These are phyloP conservation scores for Colletotrichum navitas DNA, from an alignment of 2,329 filamentous ascomycete genomes.

Conservation along the genomic window DNA sequence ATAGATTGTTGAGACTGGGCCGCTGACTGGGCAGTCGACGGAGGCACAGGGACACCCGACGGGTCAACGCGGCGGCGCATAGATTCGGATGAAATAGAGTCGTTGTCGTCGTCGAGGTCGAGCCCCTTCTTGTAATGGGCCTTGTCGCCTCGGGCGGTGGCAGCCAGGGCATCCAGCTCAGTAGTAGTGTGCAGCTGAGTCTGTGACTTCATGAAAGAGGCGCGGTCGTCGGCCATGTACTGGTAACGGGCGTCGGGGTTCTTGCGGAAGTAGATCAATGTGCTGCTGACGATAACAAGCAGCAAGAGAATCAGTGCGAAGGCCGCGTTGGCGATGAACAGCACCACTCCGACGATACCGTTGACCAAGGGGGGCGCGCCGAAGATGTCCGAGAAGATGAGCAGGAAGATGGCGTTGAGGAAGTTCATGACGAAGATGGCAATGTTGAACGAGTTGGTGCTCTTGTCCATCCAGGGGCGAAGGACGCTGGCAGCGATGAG, in stretches of 20 bases:
- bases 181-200: constrained; percentile 82
- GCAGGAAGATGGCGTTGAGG: constrained; percentile 87
- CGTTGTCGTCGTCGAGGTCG: constrained; percentile 58
- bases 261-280: constrained; percentile 84
- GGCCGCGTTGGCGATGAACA: constrained; percentile 88
- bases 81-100: constrained; percentile 56
- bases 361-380: constrained; percentile 85
- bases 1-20: constrained; percentile 45
- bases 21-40: constrained; percentile 43
- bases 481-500: constrained; percentile 84
- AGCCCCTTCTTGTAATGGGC: constrained; percentile 54
- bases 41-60: constrained; percentile 45
- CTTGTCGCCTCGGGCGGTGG: constrained; percentile 87
- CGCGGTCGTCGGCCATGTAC: constrained; percentile 95
- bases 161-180: constrained; percentile 89
- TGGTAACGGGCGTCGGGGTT: constrained; percentile 96
- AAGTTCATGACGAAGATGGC: constrained; percentile 92
- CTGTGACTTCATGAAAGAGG: constrained; percentile 97
- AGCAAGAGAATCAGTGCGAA: constrained; percentile 87
- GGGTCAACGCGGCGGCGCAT: constrained; percentile 53
- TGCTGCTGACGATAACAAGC: constrained; percentile 75
- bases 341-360: constrained; percentile 88
- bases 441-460: constrained; percentile 97
- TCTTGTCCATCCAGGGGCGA: constrained; percentile 98
- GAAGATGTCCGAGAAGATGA: constrained; percentile 91